Evolutionary conservation across 1,284 basidiomycete genomes (phyloP).

Genomic region (Rhizoctonia solani): DNA sequence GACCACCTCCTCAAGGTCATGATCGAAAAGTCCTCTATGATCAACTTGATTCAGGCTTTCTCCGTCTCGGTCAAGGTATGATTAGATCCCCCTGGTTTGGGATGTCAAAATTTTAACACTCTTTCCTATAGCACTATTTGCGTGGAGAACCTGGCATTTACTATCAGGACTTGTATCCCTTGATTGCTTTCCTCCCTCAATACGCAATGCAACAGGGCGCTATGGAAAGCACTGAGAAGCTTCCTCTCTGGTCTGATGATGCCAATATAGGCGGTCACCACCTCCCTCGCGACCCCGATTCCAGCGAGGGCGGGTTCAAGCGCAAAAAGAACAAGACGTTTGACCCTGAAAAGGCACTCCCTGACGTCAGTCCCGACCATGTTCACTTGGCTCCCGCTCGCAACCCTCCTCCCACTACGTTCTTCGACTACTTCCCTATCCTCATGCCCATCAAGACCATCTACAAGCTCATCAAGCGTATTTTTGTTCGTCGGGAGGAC

Average conservation of each 20-base stretch:
- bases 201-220: constrained; percentile 43
- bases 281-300: not conserved
- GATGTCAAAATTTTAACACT: not conserved
- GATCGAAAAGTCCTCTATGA: constrained; percentile 74
- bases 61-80: constrained; percentile 59
- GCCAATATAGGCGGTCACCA: constrained; percentile 40
- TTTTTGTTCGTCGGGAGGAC: constrained; percentile 4
- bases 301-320: constrained; percentile 9
- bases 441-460: constrained; percentile 59
- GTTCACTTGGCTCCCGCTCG: constrained; percentile 34
- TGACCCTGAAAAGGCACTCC: constrained; percentile 62
- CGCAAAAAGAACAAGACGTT: constrained; percentile 43
- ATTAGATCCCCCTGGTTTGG: not conserved
- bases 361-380: constrained; percentile 43
- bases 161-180: constrained; percentile 49
- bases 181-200: constrained; percentile 60
- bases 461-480: constrained; percentile 41
- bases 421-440: constrained; percentile 58
- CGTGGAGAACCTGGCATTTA: constrained; percentile 55
- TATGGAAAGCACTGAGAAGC: constrained; percentile 48
- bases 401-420: constrained; percentile 33
- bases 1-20: constrained; percentile 54
- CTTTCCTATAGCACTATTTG: constrained; percentile 45
- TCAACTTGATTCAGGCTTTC: constrained; percentile 71
- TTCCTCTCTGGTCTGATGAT: constrained; percentile 57